Evolutionary conservation across 2,329 filamentous ascomycete species (phyloP), one percentile per base, ranked within the genome.

Genomic region (Periconia sp.): DNA sequence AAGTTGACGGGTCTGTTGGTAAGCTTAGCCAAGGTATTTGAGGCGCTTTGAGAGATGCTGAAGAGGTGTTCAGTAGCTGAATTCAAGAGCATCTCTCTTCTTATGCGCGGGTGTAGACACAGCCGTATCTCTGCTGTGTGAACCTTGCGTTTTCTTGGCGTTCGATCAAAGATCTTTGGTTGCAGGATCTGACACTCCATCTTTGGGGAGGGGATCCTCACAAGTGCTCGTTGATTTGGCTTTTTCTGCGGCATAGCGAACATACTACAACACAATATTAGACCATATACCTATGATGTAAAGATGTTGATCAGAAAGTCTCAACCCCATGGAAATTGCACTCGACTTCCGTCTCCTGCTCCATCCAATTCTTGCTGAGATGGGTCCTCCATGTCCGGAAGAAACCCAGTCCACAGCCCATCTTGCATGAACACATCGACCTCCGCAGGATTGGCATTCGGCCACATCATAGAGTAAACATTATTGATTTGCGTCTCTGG

Each of bases 1-100:
- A 57, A 63, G 22, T 38, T 68, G 45, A 59, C 53, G 3, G 47
- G 45, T 5, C 42, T 60, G 10, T 24, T 58, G 34, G 24, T 58
- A n/a, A 50, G 48, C 2, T 33, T 58, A 25, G 46, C 46, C 5
- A 43, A 52, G n/a, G n/a, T n/a, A n/a, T n/a, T n/a, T n/a, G n/a
- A n/a, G n/a, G n/a, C n/a, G n/a, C n/a, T n/a, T n/a, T n/a, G n/a
- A n/a, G n/a, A n/a, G n/a, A n/a, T n/a, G n/a, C n/a, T n/a, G n/a
- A n/a, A n/a, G n/a, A n/a, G n/a, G n/a, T n/a, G n/a, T n/a, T n/a
- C n/a, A n/a, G n/a, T n/a, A n/a, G n/a, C n/a, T n/a, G n/a, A n/a
- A n/a, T n/a, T n/a, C n/a, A n/a, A n/a, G n/a, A n/a, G n/a, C n/a
- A n/a, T n/a, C n/a, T n/a, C n/a, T n/a, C n/a, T n/a, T n/a, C n/a